Evolutionary conservation across 2,329 filamentous ascomycete genomes (phyloP), one percentile per base, ranked within the genome.

Genomic region (Didymella exigua): DNA sequence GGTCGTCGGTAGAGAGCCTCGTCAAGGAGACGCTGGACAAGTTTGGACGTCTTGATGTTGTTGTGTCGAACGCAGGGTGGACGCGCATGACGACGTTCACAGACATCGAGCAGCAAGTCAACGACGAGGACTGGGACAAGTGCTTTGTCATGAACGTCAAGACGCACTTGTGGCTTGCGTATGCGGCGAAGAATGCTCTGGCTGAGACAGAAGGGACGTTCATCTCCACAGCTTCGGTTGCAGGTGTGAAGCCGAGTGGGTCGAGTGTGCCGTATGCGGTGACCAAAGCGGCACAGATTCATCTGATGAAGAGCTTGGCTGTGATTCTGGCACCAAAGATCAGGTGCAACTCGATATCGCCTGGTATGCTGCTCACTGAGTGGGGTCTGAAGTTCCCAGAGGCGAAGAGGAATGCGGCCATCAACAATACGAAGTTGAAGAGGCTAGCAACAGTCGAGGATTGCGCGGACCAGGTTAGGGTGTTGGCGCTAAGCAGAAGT

Each of bases 211-310:
- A 86, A 54, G 86, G 86, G 1, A 77, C 78, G 0, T 89, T 90
- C 60, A 81, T 89, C 59, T 85, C 82, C 1, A 88, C 86, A 0
- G 85, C 87, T 0, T 86, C 82, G 38, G 65, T 89, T 21, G 87
- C 87, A 0, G 87, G 86, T 0, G 82, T 89, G 2, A 85, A 81
- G 63, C 81, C 84, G 0, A 84, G 81, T 55, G 87, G 87, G 1
- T 88, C 85, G 82, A 82, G 79, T 42, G 79, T 86, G 82, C 85
- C 90, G 5, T 95, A 95, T 68, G 81, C 86, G 0, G 88, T 92
- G 5, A 89, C 89, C 18, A 95, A 95, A 70, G 89, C 90, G 0
- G 90, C 90, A 10, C 83, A 84, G 54, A 75, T 89, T 48, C 87
- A 89, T 72, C 73, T 89, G 40, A 86, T 86, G 77, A 87, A 86